These are phyloP conservation scores for Taphrina confusa DNA, from an alignment of 1,139 yeast genomes.

Conservation along the genomic window DNA sequence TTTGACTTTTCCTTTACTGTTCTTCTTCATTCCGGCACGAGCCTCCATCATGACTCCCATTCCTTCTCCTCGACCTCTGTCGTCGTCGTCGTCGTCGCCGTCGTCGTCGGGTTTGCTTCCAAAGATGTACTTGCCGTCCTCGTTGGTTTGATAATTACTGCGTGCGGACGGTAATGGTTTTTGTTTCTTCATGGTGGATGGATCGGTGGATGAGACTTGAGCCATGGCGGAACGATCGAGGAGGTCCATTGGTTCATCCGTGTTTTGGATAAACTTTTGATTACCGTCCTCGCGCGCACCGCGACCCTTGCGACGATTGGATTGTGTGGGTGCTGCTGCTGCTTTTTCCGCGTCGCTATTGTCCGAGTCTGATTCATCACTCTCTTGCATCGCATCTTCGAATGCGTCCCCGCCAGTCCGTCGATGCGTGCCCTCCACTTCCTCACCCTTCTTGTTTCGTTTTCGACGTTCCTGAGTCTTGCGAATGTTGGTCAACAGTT, in stretches of 20 bases:
- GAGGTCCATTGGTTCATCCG: conserved; percentile 79
- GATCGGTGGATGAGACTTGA: conserved; percentile 82
- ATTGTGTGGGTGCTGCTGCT: conserved; percentile 31
- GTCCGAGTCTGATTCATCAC: conserved; percentile 39
- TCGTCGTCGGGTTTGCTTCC: conserved; percentile 44
- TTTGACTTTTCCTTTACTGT: conserved; percentile 23
- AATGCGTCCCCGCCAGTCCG: conserved; percentile 46
- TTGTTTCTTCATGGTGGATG: conserved; percentile 48
- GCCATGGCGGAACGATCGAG: conserved; percentile 81
- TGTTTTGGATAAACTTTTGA: conserved; percentile 67
- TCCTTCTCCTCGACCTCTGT: conserved; percentile 48
- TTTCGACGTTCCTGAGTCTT: conserved; percentile 51
- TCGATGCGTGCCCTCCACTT: conserved; percentile 51
- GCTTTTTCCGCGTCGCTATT: conserved; percentile 39
- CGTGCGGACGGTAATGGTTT: conserved; percentile 47
- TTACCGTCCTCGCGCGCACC: conserved; percentile 46
- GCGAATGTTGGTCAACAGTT: conserved; percentile 55
- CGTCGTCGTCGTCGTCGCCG: conserved; percentile 56
- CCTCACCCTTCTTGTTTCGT: conserved; percentile 60
- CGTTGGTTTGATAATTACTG: conserved; percentile 53
- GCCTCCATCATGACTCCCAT: conserved; percentile 33
- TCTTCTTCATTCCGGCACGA: conserved; percentile 34
- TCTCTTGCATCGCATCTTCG: conserved; percentile 69
- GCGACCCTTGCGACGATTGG: conserved; percentile 35
- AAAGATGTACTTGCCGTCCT: conserved; percentile 48